Evolutionary conservation across 495 filamentous ascomycete species (phyloP), one percentile per base, ranked within the genome.

Genomic region (Astrothelium subdiscretum): DNA sequence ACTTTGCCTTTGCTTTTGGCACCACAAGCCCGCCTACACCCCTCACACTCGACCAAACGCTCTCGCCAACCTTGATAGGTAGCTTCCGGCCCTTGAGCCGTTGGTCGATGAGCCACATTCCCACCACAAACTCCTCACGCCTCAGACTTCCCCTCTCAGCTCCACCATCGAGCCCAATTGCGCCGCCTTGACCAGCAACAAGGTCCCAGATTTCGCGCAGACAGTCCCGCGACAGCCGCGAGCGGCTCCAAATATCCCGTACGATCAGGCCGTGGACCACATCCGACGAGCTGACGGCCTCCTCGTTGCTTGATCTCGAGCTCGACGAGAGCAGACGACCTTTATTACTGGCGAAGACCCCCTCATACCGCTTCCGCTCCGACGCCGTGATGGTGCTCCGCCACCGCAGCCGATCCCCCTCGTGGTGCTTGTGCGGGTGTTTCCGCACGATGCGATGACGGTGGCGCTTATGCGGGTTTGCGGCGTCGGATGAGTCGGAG

Each of bases 91-190:
- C 94, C 70, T 88, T 88, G 40, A 97, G 75, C 66, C 86, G 78
- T 75, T 96, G 90, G 73, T 98, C 94, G 60, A 98, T 84, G 54
- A 98, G 77, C 94, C 94, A 98, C 80, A 92, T 84, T 13, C 94
- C 94, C 43, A 97, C 91, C 32, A 97, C 88, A 73, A 97, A 97
- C 79, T 97, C 91, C 42, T 90, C 84, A 70, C 83, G 83, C 26
- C 76, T 79, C 61, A 98, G 73, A 57, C 70, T 73, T 2, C 89
- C 89, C n/a, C n/a, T 48, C 11, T 48, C 43, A 8, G 43, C 4
- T 15, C 48, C 5, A n/a, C 48, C 42, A 5, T 48, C 48, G 20
- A 38, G 32, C 32, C 32, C 32, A 5, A 38, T 38, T 13, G 13
- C 32, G 26, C 78, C 76, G 13, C 78, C 71, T 13, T 77, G 72